phyloP scores from a whole-genome alignment of 192 early-diverging fungal species.

The Coemansia sp. region DNA sequence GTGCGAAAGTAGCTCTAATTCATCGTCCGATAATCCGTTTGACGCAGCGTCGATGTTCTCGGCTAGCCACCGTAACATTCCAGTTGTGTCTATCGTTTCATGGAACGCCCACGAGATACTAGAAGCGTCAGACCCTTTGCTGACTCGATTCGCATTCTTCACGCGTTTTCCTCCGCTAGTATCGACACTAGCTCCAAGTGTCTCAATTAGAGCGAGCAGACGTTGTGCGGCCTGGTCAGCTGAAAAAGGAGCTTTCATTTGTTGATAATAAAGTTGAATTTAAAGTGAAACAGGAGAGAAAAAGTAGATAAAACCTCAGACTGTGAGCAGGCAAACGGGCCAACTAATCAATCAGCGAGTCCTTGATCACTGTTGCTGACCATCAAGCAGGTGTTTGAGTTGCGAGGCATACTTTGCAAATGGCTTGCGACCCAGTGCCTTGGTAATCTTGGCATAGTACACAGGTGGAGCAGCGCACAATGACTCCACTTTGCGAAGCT shows the following conservation, averaged over 20 bases:
- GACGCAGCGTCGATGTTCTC: slow-evolving; percentile 26
- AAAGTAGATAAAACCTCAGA: background rate
- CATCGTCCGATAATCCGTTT: slow-evolving; percentile 31
- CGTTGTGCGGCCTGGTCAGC: slow-evolving; percentile 36
- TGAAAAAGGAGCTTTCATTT: slow-evolving; percentile 18
- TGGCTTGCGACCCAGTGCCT: background rate
- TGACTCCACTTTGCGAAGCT: background rate
- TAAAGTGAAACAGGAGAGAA: background rate
- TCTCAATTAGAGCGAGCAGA: slow-evolving; percentile 23
- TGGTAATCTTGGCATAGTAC: background rate
- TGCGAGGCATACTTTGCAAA: background rate
- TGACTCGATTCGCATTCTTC: background rate
- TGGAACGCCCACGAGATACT: slow-evolving; percentile 52
- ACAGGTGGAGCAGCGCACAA: background rate
- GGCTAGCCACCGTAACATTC: slow-evolving; percentile 35
- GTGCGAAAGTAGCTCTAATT: slow-evolving; percentile 37
- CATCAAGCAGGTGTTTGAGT: background rate
- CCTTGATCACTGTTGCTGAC: background rate
- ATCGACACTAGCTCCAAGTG: slow-evolving; percentile 2
- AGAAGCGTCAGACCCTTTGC: slow-evolving; percentile 10
- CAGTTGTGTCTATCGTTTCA: slow-evolving; percentile 35
- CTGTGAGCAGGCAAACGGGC: background rate
- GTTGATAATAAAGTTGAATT: slow-evolving; percentile 2
- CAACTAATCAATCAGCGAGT: background rate
- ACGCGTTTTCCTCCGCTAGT: background rate